A percentile compares a stretch with the other conserved stretches of the same genome.
Evolutionary conservation across 1,284 basidiomycete genomes (phyloP).

Genomic region (Tilletia caries): DNA sequence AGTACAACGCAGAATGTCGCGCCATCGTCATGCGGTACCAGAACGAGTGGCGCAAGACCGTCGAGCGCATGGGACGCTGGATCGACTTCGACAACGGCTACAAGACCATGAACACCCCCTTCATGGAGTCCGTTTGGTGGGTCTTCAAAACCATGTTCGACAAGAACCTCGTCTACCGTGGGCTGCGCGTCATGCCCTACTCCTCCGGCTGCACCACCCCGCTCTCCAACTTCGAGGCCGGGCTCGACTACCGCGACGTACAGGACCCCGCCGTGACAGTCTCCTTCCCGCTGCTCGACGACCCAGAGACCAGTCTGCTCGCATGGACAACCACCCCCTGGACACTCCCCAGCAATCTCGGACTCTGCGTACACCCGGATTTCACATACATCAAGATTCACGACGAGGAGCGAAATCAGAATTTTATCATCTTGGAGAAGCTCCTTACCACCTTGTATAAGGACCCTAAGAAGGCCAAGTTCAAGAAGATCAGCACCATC

Average conservation of each 20-base stretch:
- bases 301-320: conserved; percentile 81
- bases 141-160: conserved; percentile 91
- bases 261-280: conserved; percentile 93
- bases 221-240: conserved; percentile 96
- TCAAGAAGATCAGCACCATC: conserved; percentile 78
- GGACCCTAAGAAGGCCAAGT: conserved; percentile 95
- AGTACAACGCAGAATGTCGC: conserved; percentile 95
- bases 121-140: conserved; percentile 99
- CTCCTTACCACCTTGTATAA: conserved; percentile 90
- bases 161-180: conserved; percentile 90
- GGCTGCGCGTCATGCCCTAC: conserved; percentile 95
- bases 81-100: conserved; percentile 99
- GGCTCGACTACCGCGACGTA: conserved; percentile 86
- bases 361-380: conserved; percentile 91
- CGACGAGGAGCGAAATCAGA: conserved; percentile 79
- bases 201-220: conserved; percentile 95
- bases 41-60: conserved; percentile 85
- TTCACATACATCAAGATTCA: conserved; percentile 96
- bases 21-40: conserved; percentile 98
- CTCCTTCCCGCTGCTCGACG: conserved; percentile 86
- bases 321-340: conserved; percentile 99
- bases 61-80: conserved; percentile 98
- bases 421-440: conserved; percentile 88
- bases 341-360: conserved; percentile 95
- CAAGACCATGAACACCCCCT: conserved; percentile 88